phyloP scores from a whole-genome alignment of 257 asterid genomes.

The Pogostemon cablin region DNA sequence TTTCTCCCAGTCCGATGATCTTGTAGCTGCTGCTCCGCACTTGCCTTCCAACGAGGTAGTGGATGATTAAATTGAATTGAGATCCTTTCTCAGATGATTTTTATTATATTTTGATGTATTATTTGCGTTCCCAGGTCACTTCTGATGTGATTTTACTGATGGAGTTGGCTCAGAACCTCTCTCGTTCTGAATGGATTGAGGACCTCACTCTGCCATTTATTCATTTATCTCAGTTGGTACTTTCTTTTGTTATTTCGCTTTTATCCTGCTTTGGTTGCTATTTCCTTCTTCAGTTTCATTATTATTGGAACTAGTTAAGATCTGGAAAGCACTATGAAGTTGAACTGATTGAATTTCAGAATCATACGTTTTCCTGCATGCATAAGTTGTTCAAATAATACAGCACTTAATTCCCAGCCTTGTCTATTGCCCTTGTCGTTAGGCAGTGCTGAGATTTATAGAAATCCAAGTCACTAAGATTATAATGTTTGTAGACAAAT shows the following conservation, averaged over 20 bases:
- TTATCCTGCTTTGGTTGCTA: neutral
- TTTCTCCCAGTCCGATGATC: conserved; percentile 58
- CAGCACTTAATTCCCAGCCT: neutral
- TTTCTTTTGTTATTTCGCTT: neutral
- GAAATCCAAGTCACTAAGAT: neutral
- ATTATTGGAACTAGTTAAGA: conserved; percentile 13
- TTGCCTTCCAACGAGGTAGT: conserved; percentile 74
- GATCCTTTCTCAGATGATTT: neutral
- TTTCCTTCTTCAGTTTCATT: conserved; percentile 10
- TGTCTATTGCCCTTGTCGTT: neutral
- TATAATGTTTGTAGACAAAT: neutral
- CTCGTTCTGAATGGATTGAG: conserved; percentile 38
- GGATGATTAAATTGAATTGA: neutral
- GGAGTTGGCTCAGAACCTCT: conserved; percentile 60
- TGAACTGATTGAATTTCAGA: neutral
- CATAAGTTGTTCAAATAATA: neutral
- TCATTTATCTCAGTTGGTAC: conserved; percentile 49
- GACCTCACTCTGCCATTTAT: conserved; percentile 40
- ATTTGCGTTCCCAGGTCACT: conserved; percentile 46
- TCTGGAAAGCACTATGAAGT: neutral
- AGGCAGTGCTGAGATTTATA: neutral
- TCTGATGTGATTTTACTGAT: conserved; percentile 69
- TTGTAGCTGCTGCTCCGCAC: conserved; percentile 56
- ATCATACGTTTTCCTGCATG: neutral
- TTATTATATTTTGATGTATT: conserved; percentile 3